A percentile compares a stretch with the other conserved stretches of the same genome.
phyloP scores from a whole-genome alignment of 2,329 filamentous ascomycete species.

The Tolypocladium sp. region DNA sequence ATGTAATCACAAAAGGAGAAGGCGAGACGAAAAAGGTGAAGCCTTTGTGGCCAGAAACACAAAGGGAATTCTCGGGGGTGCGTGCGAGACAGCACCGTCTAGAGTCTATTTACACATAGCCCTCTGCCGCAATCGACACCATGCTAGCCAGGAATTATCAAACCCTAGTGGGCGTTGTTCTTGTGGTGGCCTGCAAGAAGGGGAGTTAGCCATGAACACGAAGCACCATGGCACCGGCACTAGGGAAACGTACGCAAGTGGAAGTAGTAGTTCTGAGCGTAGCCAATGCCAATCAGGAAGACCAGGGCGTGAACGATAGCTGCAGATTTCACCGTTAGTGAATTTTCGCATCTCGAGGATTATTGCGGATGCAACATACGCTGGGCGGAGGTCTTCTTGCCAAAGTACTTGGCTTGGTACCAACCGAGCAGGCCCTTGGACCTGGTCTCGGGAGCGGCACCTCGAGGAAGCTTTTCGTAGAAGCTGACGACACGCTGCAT shows the following conservation, averaged over 20 bases:
- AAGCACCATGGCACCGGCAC: not conserved
- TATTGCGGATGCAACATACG: conserved; percentile 50
- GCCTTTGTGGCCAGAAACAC: not conserved
- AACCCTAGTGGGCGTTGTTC: conserved; percentile 92
- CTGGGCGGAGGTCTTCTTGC: conserved; percentile 80
- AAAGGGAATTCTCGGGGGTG: conserved; percentile 1
- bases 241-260: conserved; percentile 72
- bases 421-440: conserved; percentile 73
- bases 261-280: conserved; percentile 99
- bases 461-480: conserved; percentile 97
- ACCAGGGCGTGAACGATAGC: conserved; percentile 83
- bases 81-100: conserved; percentile 15
- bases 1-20: not conserved
- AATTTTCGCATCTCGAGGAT: conserved; percentile 13
- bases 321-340: conserved; percentile 28
- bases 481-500: conserved; percentile 98
- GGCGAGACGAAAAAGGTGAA: not conserved
- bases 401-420: conserved; percentile 91
- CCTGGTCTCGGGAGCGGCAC: conserved; percentile 75
- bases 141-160: conserved; percentile 8
- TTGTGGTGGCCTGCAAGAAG: conserved; percentile 82
- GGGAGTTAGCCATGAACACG: conserved; percentile 1
- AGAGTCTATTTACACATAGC: conserved; percentile 33
- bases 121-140: conserved; percentile 14
- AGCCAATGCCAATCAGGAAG: conserved; percentile 71